A percentile compares a stretch with the other conserved stretches of the same genome.
Evolutionary conservation across 2,329 filamentous ascomycete genomes (phyloP).

Genomic region (Cryphonectria parasitica): DNA sequence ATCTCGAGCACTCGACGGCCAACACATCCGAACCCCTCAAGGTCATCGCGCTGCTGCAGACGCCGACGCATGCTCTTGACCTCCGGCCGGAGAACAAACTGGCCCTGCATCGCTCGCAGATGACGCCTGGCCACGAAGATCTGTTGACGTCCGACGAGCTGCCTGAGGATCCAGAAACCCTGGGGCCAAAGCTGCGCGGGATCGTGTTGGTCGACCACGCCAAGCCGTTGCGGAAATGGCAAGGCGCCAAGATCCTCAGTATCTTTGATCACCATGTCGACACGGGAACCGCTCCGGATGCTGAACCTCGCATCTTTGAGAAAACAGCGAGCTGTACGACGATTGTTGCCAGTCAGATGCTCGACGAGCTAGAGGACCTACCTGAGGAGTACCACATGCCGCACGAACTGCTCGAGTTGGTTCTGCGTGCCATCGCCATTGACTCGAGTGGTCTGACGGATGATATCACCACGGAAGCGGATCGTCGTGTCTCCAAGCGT

Average conservation of each 20-base stretch:
- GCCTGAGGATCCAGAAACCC: constrained; percentile 49
- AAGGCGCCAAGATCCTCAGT: constrained; percentile 45
- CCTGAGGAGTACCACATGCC: constrained; percentile 51
- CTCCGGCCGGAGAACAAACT: constrained; percentile 52
- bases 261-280: constrained; percentile 53
- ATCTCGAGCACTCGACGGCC: constrained; percentile 47
- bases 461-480: constrained; percentile 41
- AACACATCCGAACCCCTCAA: constrained; percentile 48
- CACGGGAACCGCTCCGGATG: constrained; percentile 44
- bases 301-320: constrained; percentile 49
- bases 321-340: constrained; percentile 49
- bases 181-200: constrained; percentile 46
- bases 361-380: constrained; percentile 48
- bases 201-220: constrained; percentile 51
- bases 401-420: constrained; percentile 52
- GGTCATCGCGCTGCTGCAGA: constrained; percentile 51
- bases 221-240: constrained; percentile 47
- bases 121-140: constrained; percentile 50
- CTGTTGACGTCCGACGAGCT: constrained; percentile 51
- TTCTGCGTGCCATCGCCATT: constrained; percentile 50
- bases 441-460: constrained; percentile 47
- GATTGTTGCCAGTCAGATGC: constrained; percentile 50
- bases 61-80: constrained; percentile 48
- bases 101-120: constrained; percentile 48
- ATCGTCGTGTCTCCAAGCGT: constrained; percentile 43